Conservation (phyloP, 2,329 filamentous ascomycete species). For the Beauveria medogensis region DNA sequence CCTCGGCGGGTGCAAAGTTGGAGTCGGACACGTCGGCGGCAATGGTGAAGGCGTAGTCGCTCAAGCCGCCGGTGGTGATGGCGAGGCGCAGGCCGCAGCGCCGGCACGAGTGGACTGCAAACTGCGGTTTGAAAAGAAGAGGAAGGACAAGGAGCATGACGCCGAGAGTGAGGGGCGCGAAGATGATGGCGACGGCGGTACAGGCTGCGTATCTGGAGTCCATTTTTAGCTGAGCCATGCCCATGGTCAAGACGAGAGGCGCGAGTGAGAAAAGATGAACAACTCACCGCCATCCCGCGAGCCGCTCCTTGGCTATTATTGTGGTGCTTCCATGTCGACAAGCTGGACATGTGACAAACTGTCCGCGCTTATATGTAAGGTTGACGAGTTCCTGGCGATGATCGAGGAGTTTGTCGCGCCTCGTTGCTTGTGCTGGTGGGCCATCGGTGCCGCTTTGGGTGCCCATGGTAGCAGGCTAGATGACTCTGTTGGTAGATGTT, state of each 20-base stretch:
- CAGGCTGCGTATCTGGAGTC: conserved; percentile 10
- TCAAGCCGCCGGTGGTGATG: conserved; percentile 8
- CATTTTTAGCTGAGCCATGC: background rate
- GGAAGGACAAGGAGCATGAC: conserved; percentile 8
- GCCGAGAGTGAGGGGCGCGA: conserved; percentile 11
- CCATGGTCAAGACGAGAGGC: background rate
- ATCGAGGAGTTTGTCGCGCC: background rate
- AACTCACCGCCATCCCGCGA: conserved; percentile 10
- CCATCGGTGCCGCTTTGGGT: background rate
- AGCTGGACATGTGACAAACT: conserved; percentile 12
- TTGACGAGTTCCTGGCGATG: conserved; percentile 1
- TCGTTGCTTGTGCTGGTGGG: background rate
- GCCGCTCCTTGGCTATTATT: conserved; percentile 9
- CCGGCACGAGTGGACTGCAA: conserved; percentile 11
- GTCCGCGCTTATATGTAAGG: conserved; percentile 11
- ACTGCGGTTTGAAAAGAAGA: conserved; percentile 9
- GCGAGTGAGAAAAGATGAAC: background rate
- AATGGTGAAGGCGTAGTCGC: conserved; percentile 11
- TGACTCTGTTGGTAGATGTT: background rate
- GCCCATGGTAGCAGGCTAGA: background rate
- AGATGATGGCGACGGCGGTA: conserved; percentile 11
- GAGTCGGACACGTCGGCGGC: conserved; percentile 4
- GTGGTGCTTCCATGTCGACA: conserved; percentile 12
- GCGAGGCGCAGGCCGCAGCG: conserved; percentile 13
- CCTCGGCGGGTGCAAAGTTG: conserved; percentile 8